Percentiles rank a stretch among this genome's conserved stretches.
phyloP scores from a whole-genome alignment of 768 basidiomycete species.

The Russula sp. region DNA sequence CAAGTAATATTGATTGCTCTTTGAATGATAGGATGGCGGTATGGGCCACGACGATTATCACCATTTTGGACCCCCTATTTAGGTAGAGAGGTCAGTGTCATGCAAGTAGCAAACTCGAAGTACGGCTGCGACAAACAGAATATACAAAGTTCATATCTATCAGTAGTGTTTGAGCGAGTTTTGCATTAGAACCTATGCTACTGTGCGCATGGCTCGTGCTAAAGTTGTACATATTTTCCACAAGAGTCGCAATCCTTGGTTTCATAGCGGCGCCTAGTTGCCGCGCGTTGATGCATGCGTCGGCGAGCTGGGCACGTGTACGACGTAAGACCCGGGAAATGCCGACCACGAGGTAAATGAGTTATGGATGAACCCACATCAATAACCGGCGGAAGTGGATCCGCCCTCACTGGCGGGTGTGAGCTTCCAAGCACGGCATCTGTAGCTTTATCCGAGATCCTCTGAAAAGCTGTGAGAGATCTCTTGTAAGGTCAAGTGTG shows the following conservation, averaged over 20 bases:
- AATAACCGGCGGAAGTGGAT: too few species aligned
- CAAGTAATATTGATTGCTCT: not conserved
- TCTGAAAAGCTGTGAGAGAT: constrained; percentile 5
- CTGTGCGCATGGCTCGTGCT: not conserved
- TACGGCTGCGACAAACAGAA: not conserved
- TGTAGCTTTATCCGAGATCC: not conserved
- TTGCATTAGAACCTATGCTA: not conserved
- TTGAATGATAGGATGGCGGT: constrained; percentile 9
- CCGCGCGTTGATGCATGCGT: not conserved
- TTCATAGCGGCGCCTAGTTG: not conserved
- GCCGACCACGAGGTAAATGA: not conserved
- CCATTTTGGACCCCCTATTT: not conserved
- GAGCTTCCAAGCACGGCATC: not conserved
- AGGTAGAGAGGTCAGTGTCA: not conserved
- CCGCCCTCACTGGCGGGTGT: not conserved
- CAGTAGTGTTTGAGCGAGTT: not conserved
- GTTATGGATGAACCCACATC: not conserved
- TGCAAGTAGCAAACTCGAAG: not conserved
- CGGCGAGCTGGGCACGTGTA: not conserved
- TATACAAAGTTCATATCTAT: not conserved
- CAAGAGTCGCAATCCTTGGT: not conserved
- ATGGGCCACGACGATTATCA: not conserved
- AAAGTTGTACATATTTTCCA: not conserved
- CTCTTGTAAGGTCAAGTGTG: not conserved
- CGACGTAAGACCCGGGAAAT: not conserved